Evolutionary conservation across 116 monocot species (phyloP), one percentile per base, ranked within the genome.

Genomic region (Iris pallida): DNA sequence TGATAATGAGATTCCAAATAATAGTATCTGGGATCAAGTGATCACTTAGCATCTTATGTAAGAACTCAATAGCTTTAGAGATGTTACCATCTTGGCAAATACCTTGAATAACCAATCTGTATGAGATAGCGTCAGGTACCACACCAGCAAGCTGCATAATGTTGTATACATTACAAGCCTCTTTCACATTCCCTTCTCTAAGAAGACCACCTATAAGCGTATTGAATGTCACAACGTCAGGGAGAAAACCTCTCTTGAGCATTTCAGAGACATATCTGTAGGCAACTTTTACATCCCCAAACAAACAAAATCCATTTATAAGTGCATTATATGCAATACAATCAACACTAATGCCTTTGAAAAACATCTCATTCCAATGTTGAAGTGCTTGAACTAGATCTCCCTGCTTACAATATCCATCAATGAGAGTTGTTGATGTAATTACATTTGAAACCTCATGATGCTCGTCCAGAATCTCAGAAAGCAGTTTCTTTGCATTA

Each of bases 221-320:
- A 70, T 90, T 90, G 57, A 81, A 90, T 10, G 87, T 90, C 67
- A 90, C 71, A 65, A 82, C 3, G 60, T 90, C 90, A 14, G 90
- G 90, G 53, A 72, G 57, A 62, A 84, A 76, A 13, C 90, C 90
- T 62, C 74, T 87, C 54, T 90, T 90, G 16, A 84, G 56, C 87
- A 90, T 81, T 40, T 90, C 86, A 63, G 68, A 72, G 16, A 83
- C 41, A 68, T 69, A 87, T 55, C 56, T 81, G 55, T 73, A 79
- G 13, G 90, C 81, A 59, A 52, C 52, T 19, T 77, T 81, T 70
- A 80, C 71, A 44, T 84, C 77, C 14, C 70, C 53, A 52, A 71
- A 57, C 71, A 79, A 75, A 69, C 81, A 82, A 54, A 81, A 79
- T 8, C 90, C 90, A 68, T 79, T 81, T 55, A 90, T 77, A 14